These are phyloP conservation scores for Ambrosia artemisiifolia DNA, from an alignment of 129 eudicot species.

Conservation along the genomic window DNA sequence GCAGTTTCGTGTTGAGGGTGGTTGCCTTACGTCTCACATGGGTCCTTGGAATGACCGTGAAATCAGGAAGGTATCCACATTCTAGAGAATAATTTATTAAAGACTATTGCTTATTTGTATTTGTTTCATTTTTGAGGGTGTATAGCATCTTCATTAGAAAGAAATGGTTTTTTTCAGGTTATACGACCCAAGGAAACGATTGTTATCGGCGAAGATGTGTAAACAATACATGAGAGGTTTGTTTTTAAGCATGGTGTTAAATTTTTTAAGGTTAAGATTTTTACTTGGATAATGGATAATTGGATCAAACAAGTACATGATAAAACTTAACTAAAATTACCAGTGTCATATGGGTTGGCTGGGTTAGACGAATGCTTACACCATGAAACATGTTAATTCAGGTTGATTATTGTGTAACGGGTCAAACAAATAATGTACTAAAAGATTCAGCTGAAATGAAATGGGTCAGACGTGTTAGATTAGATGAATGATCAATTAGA, in stretches of 20 bases:
- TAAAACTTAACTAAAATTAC: too few species aligned
- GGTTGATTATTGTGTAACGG: not conserved
- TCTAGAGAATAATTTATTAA: too few species aligned
- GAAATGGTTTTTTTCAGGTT: constrained; percentile 86
- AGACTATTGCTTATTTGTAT: too few species aligned
- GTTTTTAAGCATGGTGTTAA: not conserved
- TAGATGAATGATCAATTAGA: not conserved
- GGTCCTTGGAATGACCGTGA: too few species aligned
- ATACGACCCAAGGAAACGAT: constrained; percentile 88
- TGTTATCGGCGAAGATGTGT: constrained; percentile 91
- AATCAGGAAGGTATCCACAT: too few species aligned
- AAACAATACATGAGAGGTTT: constrained; percentile 77
- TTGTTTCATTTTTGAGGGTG: constrained; percentile 46
- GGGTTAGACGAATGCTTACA: too few species aligned
- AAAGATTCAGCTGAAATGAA: not conserved
- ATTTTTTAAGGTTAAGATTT: too few species aligned
- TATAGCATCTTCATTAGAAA: constrained; percentile 87
- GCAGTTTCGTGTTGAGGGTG: too few species aligned
- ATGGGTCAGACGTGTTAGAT: not conserved
- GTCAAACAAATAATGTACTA: too few species aligned
- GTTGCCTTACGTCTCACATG: too few species aligned
- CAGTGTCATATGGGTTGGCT: too few species aligned
- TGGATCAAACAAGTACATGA: not conserved
- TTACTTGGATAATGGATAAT: not conserved
- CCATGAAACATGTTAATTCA: too few species aligned